Evolutionary conservation across 2,329 filamentous ascomycete species (phyloP), one percentile per base, ranked within the genome.

Genomic region (Neopestalotiopsis clavispora): DNA sequence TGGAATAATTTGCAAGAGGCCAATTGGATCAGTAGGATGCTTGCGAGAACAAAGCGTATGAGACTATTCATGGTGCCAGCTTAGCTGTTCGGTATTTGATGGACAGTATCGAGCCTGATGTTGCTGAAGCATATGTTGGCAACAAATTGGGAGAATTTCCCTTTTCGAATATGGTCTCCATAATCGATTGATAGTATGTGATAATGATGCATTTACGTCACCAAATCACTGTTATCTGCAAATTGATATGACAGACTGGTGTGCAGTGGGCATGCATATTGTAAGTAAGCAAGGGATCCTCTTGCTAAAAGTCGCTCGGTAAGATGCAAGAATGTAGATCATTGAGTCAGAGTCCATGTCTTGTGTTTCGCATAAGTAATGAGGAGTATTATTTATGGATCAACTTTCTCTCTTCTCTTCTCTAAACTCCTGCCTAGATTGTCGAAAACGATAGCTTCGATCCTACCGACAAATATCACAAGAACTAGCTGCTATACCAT

Each of bases 321-420:
- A 58, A 58, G n/a, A 58, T 30, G 28, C 20, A 30, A 58, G 56
- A 58, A 58, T 58, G 20, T 58, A 58, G 20, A 58, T 58, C 28
- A 28, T 1, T 28, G 28, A 58, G 56, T 23, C 56, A 30, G 56
- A 23, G 7, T 58, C 20, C 56, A 58, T 58, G 56, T 23, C 1
- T 58, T 23, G 56, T 30, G 1, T 58, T 23, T 17, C 7, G 3
- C 20, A 23, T 30, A 28, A 1, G 20, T n/a, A 30, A 30, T 23
- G 56, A 45, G 40, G 1, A 17, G 12, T 14, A 10, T 58, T 58
- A 58, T 1, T 23, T 23, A 58, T 23, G 56, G 28, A 30, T 30
- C 56, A 28, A 30, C 17, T 6, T 23, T 28, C 23, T 23, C 6
- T 58, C n/a, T 2, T 23, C 56, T 42, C 40, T 14, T 45, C 12